Base-by-base conservation (phyloP, 2,329 filamentous ascomycete genomes). In the Curvularia spicifera region DNA sequence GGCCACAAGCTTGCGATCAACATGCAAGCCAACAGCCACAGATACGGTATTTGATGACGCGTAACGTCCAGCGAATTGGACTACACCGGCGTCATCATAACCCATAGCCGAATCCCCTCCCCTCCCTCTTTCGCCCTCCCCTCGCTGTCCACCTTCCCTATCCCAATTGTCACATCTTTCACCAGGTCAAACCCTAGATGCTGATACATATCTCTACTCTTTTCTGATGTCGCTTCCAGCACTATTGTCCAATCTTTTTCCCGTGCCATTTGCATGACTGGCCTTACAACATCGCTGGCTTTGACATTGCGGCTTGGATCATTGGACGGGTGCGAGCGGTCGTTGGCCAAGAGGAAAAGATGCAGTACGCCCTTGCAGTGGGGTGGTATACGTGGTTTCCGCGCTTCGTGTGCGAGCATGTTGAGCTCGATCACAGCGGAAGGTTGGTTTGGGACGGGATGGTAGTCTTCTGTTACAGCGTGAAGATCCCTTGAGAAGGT, bases 191-290 rank as follows among this genome's bases (percentile, higher is more conserved):
- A 54, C 3, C 58, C 58, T 20, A 57, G 22, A 28, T 54, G 50
- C 12, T 20, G 9, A 44, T 60, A 60, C 1, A 60, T 29, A 39
- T 57, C 54, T 12, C 54, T 53, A 18, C 54, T 44, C 22, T 39
- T 40, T 24, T 46, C 31, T 1, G 45, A 37, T 35, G 58, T 60
- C 1, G 58, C 47, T 24, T 60, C 54, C 20, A 60, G 20, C n/a
- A 57, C 50, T 12, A 48, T 50, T 8, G 53, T 40, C 58, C 58
- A 60, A 9, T 40, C 46, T 10, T 51, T 45, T 35, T 57, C 54
- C 28, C 33, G 49, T 20, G 58, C 58, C 40, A 60, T 54, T 6
- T 47, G 40, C 18, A 60, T 29, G 8, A 60, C 48, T 1, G 58
- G 58, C n/a, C 53, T 51, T 12, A 60, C 33, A 1, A 60, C 50